A percentile compares a stretch with the other conserved stretches of the same genome.
phyloP scores from a whole-genome alignment of 1,139 yeast genomes.

The Suhomyces kunorum region DNA sequence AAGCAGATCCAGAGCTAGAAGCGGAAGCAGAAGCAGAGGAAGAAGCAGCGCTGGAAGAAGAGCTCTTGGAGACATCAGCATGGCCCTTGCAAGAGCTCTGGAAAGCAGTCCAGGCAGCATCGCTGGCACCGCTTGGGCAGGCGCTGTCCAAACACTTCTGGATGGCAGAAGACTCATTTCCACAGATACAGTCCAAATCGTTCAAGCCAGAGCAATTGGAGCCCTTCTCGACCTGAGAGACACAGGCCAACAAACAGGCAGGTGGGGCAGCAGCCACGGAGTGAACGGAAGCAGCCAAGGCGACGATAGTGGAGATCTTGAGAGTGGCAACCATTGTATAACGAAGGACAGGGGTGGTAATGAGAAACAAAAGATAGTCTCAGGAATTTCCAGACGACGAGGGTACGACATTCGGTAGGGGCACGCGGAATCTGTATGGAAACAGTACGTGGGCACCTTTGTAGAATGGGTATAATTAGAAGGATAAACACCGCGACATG shows the following conservation, averaged over 20 bases:
- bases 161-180: conserved; percentile 50
- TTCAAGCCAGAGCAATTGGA: conserved; percentile 58
- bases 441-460: too few species aligned
- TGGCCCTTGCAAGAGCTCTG: conserved; percentile 52
- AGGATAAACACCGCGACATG: conserved; percentile 8
- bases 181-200: conserved; percentile 67
- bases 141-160: conserved; percentile 59
- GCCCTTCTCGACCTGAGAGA: conserved; percentile 62
- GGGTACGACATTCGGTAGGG: conserved; percentile 5
- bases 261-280: conserved; percentile 74
- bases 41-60: conserved; percentile 31
- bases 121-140: conserved; percentile 66
- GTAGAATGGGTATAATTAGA: conserved; percentile 4
- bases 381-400: conserved; percentile 6
- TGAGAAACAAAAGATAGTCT: not conserved
- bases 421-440: not conserved
- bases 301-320: conserved; percentile 48
- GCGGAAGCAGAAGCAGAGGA: conserved; percentile 28
- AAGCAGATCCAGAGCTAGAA: conserved; percentile 21
- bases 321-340: conserved; percentile 20
- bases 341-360: conserved; percentile 8
- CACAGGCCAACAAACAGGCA: conserved; percentile 89
- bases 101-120: conserved; percentile 59
- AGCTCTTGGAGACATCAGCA: conserved; percentile 28
- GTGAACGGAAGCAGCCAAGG: conserved; percentile 52